Conservation (phyloP, 371 early-diverging fungal genomes). For the Mortierella sp. region DNA sequence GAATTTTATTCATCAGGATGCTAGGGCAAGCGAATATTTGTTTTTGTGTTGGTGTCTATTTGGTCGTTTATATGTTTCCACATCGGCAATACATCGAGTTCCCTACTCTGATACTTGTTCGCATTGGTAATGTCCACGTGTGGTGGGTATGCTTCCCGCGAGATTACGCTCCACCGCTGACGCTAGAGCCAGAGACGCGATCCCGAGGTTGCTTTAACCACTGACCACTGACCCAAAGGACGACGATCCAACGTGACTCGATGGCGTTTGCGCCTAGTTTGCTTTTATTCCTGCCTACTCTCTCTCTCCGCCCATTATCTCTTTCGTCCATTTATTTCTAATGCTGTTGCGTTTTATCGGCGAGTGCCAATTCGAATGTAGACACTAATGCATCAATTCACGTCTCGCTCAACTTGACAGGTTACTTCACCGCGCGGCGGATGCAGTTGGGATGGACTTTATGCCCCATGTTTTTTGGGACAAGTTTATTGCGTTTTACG, state of each 20-base stretch:
- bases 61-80: not conserved
- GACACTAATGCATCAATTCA: not conserved
- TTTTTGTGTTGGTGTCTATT: slow-evolving; percentile 8
- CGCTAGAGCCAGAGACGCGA: slow-evolving; percentile 1
- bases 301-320: not conserved
- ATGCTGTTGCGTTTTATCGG: slow-evolving; percentile 2
- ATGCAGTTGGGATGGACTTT: slow-evolving; percentile 73
- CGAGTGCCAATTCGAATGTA: not conserved
- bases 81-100: slow-evolving; percentile 4
- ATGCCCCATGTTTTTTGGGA: slow-evolving; percentile 80
- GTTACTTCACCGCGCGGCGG: slow-evolving; percentile 70
- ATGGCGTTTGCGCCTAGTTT: not conserved
- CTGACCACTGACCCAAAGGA: not conserved
- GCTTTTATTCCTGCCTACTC: not conserved
- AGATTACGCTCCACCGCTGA: slow-evolving; percentile 1
- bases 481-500: slow-evolving; percentile 76
- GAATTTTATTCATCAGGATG: slow-evolving; percentile 9
- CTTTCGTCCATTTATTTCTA: not conserved
- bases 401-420: slow-evolving; percentile 13
- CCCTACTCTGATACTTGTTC: slow-evolving; percentile 24
- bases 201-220: not conserved
- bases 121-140: slow-evolving; percentile 3
- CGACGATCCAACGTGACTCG: slow-evolving; percentile 1
- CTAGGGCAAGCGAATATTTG: slow-evolving; percentile 34
- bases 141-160: slow-evolving; percentile 1